phyloP scores from a whole-genome alignment of 352 stramenopile species.

The Phytophthora pluvialis region DNA sequence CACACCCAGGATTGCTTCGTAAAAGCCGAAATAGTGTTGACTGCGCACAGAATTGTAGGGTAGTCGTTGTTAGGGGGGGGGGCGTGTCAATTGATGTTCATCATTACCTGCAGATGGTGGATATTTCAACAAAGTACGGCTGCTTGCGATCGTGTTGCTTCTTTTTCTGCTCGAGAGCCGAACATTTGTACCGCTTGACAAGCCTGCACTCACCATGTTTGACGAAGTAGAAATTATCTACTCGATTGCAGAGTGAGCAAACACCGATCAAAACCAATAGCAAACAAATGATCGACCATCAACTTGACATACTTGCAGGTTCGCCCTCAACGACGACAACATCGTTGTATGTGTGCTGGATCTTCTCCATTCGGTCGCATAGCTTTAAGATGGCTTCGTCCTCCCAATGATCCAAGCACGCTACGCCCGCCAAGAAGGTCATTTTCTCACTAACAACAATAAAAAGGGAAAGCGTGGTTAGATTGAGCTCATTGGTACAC shows the following conservation, averaged over 20 bases:
- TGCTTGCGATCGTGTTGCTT: slow-evolving; percentile 21
- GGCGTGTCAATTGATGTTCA: background rate
- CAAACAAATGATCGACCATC: background rate
- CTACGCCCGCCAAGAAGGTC: slow-evolving; percentile 53
- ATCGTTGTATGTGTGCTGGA: slow-evolving; percentile 72
- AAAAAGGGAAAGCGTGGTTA: background rate
- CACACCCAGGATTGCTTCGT: slow-evolving; percentile 51
- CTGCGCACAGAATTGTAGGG: slow-evolving; percentile 20
- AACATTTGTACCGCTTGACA: slow-evolving; percentile 51
- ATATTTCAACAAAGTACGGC: slow-evolving; percentile 62
- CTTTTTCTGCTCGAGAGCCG: slow-evolving; percentile 20
- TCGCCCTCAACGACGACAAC: slow-evolving; percentile 61
- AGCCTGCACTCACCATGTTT: slow-evolving; percentile 70
- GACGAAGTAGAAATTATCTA: slow-evolving; percentile 71
- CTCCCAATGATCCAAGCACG: slow-evolving; percentile 69
- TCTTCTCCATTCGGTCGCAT: slow-evolving; percentile 66
- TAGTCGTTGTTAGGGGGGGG: background rate
- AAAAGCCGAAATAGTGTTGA: slow-evolving; percentile 70
- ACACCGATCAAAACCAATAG: background rate
- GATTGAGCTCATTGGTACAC: background rate
- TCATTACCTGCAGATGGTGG: slow-evolving; percentile 52
- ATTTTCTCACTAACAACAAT: slow-evolving; percentile 59
- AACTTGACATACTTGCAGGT: slow-evolving; percentile 47
- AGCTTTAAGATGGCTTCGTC: slow-evolving; percentile 62
- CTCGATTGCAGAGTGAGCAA: background rate